phyloP scores from a whole-genome alignment of 1,139 yeast species.

The Yamadazyma pseudoaaseri region DNA sequence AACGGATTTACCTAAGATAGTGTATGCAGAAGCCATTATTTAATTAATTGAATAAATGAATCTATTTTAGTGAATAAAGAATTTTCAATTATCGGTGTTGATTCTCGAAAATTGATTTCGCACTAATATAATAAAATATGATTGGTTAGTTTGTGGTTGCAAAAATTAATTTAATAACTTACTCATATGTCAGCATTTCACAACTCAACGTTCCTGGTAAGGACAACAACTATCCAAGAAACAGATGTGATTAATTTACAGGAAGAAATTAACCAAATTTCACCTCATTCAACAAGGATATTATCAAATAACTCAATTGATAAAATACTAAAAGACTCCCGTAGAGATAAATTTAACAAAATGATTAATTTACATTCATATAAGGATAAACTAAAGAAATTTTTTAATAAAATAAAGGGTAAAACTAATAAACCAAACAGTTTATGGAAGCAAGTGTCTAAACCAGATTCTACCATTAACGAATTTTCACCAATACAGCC shows the following conservation, averaged over 20 bases:
- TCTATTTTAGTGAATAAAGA: background rate
- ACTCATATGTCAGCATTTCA: slow-evolving; percentile 2
- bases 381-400: background rate
- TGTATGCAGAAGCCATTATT: slow-evolving; percentile 76
- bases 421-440: no score
- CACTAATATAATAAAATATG: slow-evolving; percentile 3
- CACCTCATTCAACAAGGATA: no score
- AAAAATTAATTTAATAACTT: slow-evolving; percentile 11
- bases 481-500: background rate
- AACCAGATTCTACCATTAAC: no score
- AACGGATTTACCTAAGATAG: slow-evolving; percentile 71
- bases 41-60: background rate
- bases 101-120: slow-evolving; percentile 4
- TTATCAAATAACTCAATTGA: no score
- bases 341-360: background rate
- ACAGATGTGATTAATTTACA: background rate
- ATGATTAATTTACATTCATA: background rate
- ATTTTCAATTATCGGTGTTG: slow-evolving; percentile 1
- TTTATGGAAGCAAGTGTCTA: no score
- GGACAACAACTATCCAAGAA: slow-evolving; percentile 1
- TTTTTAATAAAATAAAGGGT: no score
- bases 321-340: background rate
- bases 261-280: background rate
- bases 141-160: slow-evolving; percentile 17
- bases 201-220: slow-evolving; percentile 5